phyloP scores from a whole-genome alignment of 2,329 filamentous ascomycete species.

The Aspergillus melleus region DNA sequence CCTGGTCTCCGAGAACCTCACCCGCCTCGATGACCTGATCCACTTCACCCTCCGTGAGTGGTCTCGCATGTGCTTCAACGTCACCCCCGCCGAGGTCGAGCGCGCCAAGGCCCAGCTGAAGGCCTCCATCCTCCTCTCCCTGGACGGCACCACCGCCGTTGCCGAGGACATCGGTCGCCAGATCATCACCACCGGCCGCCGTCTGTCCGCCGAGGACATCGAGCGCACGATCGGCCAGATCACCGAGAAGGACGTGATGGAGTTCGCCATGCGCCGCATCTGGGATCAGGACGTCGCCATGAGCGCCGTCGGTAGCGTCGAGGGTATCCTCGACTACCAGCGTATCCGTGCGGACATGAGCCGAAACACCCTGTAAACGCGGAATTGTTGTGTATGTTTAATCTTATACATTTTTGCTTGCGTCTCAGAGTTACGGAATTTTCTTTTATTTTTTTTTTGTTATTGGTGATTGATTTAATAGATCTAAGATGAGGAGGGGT shows the following conservation, averaged over 20 bases:
- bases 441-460: slow-evolving; percentile 12
- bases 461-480: slow-evolving; percentile 27
- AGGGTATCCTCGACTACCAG: slow-evolving; percentile 65
- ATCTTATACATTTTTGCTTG: slow-evolving; percentile 5
- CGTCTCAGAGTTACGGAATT: slow-evolving; percentile 20
- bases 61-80: slow-evolving; percentile 88
- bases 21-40: slow-evolving; percentile 87
- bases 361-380: slow-evolving; percentile 59
- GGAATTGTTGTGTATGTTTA: slow-evolving; percentile 11
- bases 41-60: slow-evolving; percentile 99
- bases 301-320: slow-evolving; percentile 88
- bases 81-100: slow-evolving; percentile 88
- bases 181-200: slow-evolving; percentile 93
- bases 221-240: slow-evolving; percentile 87
- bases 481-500: slow-evolving; percentile 22
- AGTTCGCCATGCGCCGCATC: slow-evolving; percentile 89
- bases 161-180: slow-evolving; percentile 98
- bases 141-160: slow-evolving; percentile 95
- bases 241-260: slow-evolving; percentile 95
- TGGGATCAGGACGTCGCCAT: slow-evolving; percentile 98
- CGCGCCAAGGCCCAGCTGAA: slow-evolving; percentile 99
- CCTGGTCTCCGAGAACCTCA: slow-evolving; percentile 87
- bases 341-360: slow-evolving; percentile 75
- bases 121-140: slow-evolving; percentile 93
- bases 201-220: slow-evolving; percentile 88